phyloP scores from a whole-genome alignment of 1,284 basidiomycete genomes.

The Apiotrichum siamense region DNA sequence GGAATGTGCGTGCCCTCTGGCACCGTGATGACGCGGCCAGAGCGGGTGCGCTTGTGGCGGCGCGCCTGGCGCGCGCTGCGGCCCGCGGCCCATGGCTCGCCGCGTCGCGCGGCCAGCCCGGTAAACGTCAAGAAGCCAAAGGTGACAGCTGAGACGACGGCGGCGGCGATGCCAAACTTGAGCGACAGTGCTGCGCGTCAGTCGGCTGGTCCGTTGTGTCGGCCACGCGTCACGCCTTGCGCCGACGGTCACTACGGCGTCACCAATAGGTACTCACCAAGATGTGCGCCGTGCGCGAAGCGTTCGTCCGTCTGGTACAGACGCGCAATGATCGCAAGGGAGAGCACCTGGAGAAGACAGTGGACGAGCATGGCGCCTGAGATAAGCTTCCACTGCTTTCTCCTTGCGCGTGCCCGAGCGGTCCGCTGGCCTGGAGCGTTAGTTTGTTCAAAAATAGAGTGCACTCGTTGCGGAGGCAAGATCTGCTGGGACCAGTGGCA shows the following conservation, averaged over 20 bases:
- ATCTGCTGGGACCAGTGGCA: not conserved
- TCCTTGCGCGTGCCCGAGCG: constrained; percentile 40
- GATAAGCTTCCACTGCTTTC: constrained; percentile 47
- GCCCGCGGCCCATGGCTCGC: constrained; percentile 46
- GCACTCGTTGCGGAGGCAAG: not conserved
- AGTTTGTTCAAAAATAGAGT: too few relatives aligned
- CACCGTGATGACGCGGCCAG: constrained; percentile 40
- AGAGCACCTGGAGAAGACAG: constrained; percentile 37
- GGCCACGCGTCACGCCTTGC: too few relatives aligned
- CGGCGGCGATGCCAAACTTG: constrained; percentile 40
- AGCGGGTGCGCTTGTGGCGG: constrained; percentile 41
- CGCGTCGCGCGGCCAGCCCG: constrained; percentile 44
- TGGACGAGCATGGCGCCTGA: constrained; percentile 45
- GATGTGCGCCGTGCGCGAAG: constrained; percentile 37
- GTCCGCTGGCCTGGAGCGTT: constrained; percentile 31
- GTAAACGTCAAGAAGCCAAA: constrained; percentile 42
- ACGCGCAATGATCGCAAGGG: constrained; percentile 40
- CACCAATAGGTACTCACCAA: too few relatives aligned
- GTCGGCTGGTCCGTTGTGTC: too few relatives aligned
- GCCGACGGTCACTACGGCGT: too few relatives aligned
- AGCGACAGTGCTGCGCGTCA: constrained; percentile 34
- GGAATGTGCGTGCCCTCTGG: constrained; percentile 38
- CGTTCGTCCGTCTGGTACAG: constrained; percentile 41
- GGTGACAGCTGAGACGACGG: constrained; percentile 32
- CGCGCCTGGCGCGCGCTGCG: constrained; percentile 36